Percentiles rank a stretch among this genome's conserved stretches.
Conservation (phyloP, 2,329 filamentous ascomycete genomes). For the Alternaria viburni region DNA sequence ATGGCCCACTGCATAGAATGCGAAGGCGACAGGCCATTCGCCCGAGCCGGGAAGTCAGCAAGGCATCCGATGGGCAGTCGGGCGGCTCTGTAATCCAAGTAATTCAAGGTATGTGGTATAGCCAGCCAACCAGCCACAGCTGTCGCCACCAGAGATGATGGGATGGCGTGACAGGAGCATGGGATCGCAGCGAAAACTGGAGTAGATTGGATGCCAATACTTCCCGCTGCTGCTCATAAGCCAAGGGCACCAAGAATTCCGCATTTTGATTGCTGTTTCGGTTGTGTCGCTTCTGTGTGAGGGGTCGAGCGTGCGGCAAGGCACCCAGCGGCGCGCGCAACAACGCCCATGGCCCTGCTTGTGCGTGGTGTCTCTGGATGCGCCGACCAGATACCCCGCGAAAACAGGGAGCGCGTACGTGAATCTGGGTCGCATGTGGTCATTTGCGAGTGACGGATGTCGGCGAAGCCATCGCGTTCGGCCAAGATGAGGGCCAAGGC, state of each 20-base stretch:
- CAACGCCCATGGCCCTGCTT: background rate
- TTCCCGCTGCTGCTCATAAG: conserved; percentile 1
- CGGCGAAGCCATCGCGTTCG: background rate
- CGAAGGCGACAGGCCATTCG: background rate
- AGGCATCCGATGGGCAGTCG: background rate
- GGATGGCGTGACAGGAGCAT: background rate
- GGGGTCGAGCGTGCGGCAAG: background rate
- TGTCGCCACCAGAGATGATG: background rate
- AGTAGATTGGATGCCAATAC: conserved; percentile 5
- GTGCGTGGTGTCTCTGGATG: background rate
- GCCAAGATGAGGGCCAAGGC: conserved; percentile 6
- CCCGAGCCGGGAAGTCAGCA: background rate
- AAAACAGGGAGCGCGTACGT: background rate
- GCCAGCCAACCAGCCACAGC: background rate
- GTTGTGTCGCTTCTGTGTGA: background rate
- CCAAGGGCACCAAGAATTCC: conserved; percentile 8
- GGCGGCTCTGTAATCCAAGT: background rate
- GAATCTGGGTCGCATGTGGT: background rate
- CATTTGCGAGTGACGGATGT: background rate
- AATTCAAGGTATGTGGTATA: background rate
- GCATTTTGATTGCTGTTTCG: conserved; percentile 3
- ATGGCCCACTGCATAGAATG: background rate
- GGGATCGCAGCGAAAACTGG: background rate
- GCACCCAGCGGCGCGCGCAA: background rate
- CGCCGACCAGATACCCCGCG: background rate